phyloP scores from a whole-genome alignment of 129 eudicot genomes.

The Apium graveolens region DNA sequence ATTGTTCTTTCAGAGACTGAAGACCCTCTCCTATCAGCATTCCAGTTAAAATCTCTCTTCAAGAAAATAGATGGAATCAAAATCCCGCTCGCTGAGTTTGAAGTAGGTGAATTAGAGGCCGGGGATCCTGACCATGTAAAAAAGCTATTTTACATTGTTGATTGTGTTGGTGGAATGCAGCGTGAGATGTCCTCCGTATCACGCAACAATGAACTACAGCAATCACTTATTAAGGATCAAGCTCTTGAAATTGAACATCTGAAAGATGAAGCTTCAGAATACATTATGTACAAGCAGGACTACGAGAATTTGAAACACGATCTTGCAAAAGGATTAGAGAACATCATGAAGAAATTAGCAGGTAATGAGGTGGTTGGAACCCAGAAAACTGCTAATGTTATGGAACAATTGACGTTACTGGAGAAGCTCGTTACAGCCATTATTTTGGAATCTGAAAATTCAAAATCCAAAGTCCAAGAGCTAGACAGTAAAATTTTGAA shows the following conservation, averaged over 20 bases:
- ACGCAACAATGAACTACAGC: conserved; percentile 47
- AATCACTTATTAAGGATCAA: conserved; percentile 40
- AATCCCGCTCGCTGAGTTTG: conserved; percentile 34
- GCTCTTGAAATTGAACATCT: conserved; percentile 51
- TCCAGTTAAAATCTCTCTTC: conserved; percentile 45
- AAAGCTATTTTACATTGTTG: conserved; percentile 64
- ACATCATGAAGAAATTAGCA: conserved; percentile 51
- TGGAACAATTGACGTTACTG: conserved; percentile 39
- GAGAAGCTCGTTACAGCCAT: conserved; percentile 52
- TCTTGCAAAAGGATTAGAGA: conserved; percentile 42
- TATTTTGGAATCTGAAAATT: conserved; percentile 45
- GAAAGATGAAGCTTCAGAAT: conserved; percentile 46
- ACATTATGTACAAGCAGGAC: conserved; percentile 25
- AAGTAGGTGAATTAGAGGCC: conserved; percentile 30
- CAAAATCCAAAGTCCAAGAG: conserved; percentile 56
- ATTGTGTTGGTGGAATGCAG: conserved; percentile 35
- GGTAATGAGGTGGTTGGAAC: conserved; percentile 37
- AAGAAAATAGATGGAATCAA: conserved; percentile 48
- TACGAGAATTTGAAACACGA: conserved; percentile 34
- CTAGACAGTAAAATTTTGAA: conserved; percentile 43
- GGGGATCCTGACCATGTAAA: conserved; percentile 35
- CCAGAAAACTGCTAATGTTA: conserved; percentile 33
- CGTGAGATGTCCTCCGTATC: conserved; percentile 42
- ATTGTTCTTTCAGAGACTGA: conserved; percentile 43
- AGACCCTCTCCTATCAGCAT: conserved; percentile 42